A percentile compares a stretch with the other conserved stretches of the same genome.
Conservation (phyloP, 2,329 filamentous ascomycete genomes). For the Arthrobotrys pseudoclavata region DNA sequence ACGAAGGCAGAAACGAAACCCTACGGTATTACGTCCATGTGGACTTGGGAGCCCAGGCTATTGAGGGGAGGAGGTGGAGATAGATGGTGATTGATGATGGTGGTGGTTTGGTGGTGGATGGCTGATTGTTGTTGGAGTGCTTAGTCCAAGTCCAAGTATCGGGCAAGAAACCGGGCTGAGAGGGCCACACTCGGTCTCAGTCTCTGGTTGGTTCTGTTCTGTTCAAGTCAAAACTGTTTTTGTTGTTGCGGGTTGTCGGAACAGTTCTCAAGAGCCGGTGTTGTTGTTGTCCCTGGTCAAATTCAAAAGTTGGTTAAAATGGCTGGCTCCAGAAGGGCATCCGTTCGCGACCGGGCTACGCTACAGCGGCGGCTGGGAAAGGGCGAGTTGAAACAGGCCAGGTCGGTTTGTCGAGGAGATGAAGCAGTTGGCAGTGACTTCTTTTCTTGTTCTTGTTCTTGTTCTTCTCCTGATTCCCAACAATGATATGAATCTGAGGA, state of each 20-base stretch:
- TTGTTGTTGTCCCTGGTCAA: conserved; percentile 9
- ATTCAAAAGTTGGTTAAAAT: conserved; percentile 15
- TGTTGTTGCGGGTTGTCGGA: conserved; percentile 35
- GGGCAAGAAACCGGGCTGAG: background rate
- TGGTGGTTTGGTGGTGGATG: background rate
- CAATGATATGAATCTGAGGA: conserved; percentile 5
- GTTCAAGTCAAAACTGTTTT: background rate
- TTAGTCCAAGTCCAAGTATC: background rate
- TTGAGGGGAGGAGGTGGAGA: conserved; percentile 27
- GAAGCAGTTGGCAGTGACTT: background rate
- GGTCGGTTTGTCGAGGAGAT: conserved; percentile 22
- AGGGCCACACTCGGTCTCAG: background rate
- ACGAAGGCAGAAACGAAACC: conserved; percentile 21
- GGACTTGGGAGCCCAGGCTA: conserved; percentile 8
- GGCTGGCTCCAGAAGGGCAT: conserved; percentile 30
- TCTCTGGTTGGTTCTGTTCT: background rate
- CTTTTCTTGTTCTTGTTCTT: background rate
- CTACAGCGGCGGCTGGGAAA: conserved; percentile 32
- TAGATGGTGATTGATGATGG: conserved; percentile 13
- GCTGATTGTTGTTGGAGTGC: conserved; percentile 1
- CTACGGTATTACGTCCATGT: conserved; percentile 55
- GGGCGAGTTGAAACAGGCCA: conserved; percentile 20
- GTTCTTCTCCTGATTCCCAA: background rate
- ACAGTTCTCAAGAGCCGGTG: conserved; percentile 11
- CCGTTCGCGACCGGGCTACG: conserved; percentile 33